Evolutionary conservation across 257 asterid genomes (phyloP), one percentile per base, ranked within the genome.

Genomic region (Apocynum venetum): DNA sequence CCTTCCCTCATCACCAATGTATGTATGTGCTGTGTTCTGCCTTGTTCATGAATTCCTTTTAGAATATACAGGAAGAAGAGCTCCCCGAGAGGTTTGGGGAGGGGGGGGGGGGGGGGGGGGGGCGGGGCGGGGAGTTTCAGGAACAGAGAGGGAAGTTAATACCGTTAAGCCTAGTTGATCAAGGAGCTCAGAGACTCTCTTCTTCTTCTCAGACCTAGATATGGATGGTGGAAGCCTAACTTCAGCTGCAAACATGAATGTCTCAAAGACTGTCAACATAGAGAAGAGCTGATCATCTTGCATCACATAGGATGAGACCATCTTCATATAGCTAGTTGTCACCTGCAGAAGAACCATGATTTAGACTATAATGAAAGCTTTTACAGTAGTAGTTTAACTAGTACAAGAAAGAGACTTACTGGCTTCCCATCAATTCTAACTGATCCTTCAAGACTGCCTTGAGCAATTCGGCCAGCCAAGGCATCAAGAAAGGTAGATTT

Each of bases 231-330:
- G 93, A 77, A 91, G 97, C 92, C 97, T 86, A 0, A 91, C 93
- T 76, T 93, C 96, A 38, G 96, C 98, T 55, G 98, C 97, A 80
- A 93, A 93, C 96, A 91, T 84, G 85, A 93, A 87, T 0, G 98
- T 90, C 90, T 93, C 98, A 38, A 80, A 84, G 59, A 91, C 98
- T 40, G 98, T 93, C 74, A 93, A 53, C 98, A 91, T 91, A 14
- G 97, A 92, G n/a, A 89, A 91, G 52, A 93, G 91, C 79, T 93
- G 98, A 82, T 93, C 98, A 63, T 93, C 98, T 87, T 93, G 94
- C 98, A 91, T 93, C 80, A 91, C 97, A 43, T 93, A 93, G 0
- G 98, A 93, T 12, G 98, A 93, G 13, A 93, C 85, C 94, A 89
- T 91, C 89, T 93, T 93, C 98, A 90, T 93, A 68, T 91, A 93